Evolutionary conservation across 2,329 filamentous ascomycete species (phyloP), one percentile per base, ranked within the genome.

Genomic region (Fusarium piperis): DNA sequence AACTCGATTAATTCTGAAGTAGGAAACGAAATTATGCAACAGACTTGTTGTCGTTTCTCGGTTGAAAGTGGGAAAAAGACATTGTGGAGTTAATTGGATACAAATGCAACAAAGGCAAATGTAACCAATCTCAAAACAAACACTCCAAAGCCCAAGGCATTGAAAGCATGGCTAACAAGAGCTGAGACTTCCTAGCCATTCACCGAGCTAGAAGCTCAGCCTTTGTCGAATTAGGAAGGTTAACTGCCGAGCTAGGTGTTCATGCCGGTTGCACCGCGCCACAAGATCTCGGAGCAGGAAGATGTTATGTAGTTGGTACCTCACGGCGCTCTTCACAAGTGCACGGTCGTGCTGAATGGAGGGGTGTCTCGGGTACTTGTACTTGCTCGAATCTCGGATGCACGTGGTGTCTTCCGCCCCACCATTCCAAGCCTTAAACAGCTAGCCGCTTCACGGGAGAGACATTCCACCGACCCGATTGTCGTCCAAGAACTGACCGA

Each of bases 381-480:
- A 72, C 65, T 35, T 63, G 16, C 7, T 23, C 12, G n/a, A 30
- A 59, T 18, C 23, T 20, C 10, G 13, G 26, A 41, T 48, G 62
- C 62, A 67, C 41, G 62, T 67, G 69, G 48, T 35, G 51, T 32
- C 41, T 9, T 11, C 26, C 1, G 13, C 30, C 62, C 69, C 69
- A 67, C 69, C 39, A 16, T 15, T 20, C 65, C 65, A 72, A 67
- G 32, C 69, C 65, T 51, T 20, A 72, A 72, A 35, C 38, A 60
- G 69, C 55, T 70, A 70, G 69, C 13, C 28, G 20, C 35, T n/a
- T 39, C 32, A 35, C 65, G 65, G 69, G 69, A 59, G 69, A 72
- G 69, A 72, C 36, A 72, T 72, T 72, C 69, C 26, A 72, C 69
- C 69, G 69, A 72, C 65, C 68, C 46, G 65, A 59, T 58, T 63